These are phyloP conservation scores for Blastomyces gilchristii DNA, from an alignment of 2,329 filamentous ascomycete genomes.

Conservation along the genomic window DNA sequence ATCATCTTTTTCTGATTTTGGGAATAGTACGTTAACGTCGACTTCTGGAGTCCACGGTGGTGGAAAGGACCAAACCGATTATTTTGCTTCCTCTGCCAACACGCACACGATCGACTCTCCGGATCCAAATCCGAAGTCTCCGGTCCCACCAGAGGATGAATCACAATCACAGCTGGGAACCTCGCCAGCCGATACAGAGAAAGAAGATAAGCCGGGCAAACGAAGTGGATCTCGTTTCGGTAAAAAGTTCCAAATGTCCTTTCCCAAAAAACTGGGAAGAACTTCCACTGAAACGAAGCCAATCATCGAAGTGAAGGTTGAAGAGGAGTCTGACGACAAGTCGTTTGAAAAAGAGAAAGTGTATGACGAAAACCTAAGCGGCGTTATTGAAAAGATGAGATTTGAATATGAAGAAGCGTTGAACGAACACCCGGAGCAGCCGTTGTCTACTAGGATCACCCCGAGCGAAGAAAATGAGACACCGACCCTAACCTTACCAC, in stretches of 20 bases:
- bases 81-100: slow-evolving; percentile 11
- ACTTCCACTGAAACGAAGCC: slow-evolving; percentile 59
- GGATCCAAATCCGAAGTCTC: slow-evolving; percentile 18
- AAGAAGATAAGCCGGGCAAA: slow-evolving; percentile 54
- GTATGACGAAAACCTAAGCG: slow-evolving; percentile 38
- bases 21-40: slow-evolving; percentile 26
- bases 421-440: slow-evolving; percentile 28
- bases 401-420: slow-evolving; percentile 38
- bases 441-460: slow-evolving; percentile 31
- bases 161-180: slow-evolving; percentile 5
- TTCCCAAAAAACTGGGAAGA: slow-evolving; percentile 69
- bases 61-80: slow-evolving; percentile 8
- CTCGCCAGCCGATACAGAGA: slow-evolving; percentile 24
- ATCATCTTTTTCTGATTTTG: slow-evolving; percentile 19
- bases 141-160: slow-evolving; percentile 16
- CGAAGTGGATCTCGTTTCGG: slow-evolving; percentile 55
- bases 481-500: slow-evolving; percentile 34
- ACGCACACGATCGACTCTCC: slow-evolving; percentile 17
- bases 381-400: slow-evolving; percentile 37
- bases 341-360: slow-evolving; percentile 43
- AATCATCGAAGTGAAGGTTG: slow-evolving; percentile 61
- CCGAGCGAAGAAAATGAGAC: slow-evolving; percentile 38
- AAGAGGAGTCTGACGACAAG: slow-evolving; percentile 43
- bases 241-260: slow-evolving; percentile 70
- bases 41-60: slow-evolving; percentile 17